These are phyloP conservation scores for Panaeolus papilionaceus DNA, from an alignment of 768 basidiomycete species.

Conservation along the genomic window DNA sequence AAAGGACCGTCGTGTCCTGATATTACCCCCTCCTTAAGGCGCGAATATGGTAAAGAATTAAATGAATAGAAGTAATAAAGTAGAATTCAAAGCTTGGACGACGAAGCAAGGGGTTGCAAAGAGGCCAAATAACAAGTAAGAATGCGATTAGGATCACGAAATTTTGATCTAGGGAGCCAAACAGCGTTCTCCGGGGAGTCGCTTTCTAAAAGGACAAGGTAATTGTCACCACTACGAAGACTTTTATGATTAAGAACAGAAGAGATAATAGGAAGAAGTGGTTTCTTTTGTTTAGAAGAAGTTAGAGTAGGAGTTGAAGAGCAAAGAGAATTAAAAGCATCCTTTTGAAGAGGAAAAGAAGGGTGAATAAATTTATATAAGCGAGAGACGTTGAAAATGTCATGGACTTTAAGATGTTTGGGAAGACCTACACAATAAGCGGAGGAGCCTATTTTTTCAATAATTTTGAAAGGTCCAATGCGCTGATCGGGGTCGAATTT, in stretches of 20 bases:
- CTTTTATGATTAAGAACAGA: neutral
- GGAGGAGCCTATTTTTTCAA: slow-evolving; percentile 8
- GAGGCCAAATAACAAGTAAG: neutral
- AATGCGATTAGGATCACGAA: neutral
- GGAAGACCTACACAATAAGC: slow-evolving; percentile 32
- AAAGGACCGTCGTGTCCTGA: neutral
- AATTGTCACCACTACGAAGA: slow-evolving; percentile 1
- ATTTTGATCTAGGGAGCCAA: neutral
- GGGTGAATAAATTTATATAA: neutral
- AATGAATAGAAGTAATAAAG: neutral
- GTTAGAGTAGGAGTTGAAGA: neutral
- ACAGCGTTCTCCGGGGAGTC: neutral
- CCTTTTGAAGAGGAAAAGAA: neutral
- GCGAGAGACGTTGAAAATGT: neutral
- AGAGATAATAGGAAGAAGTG: neutral
- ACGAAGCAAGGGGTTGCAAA: too few species aligned
- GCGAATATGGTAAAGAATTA: neutral
- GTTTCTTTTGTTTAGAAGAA: neutral
- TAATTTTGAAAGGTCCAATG: slow-evolving; percentile 31
- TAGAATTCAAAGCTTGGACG: neutral
- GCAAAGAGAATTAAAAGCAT: neutral
- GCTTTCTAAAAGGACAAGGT: neutral
- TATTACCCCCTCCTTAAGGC: neutral
- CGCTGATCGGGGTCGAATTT: slow-evolving; percentile 30
- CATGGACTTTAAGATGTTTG: slow-evolving; percentile 22